Evolutionary conservation across 1,284 basidiomycete species (phyloP), one percentile per base, ranked within the genome.

Genomic region (Ceratobasidium sp.): DNA sequence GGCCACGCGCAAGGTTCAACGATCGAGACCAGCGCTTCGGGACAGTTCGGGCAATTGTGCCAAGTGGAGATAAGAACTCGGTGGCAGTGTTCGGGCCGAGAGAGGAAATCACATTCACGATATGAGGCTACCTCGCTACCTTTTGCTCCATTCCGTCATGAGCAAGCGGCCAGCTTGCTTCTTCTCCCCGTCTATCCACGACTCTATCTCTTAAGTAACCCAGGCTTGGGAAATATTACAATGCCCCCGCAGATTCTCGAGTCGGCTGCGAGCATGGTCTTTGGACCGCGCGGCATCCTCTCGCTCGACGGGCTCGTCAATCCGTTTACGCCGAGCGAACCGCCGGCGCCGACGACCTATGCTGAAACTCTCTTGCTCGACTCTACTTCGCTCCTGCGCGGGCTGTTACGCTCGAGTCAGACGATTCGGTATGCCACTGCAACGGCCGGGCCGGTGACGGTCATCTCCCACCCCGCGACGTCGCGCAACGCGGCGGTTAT

Each of bases 261-360:
- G 15, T 20, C 28, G 1, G 20, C 61, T 6, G 28, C 58, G 23
- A 51, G 28, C 28, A 60, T 66, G 61, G 51, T 76, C 18, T 7
- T 61, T 15, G 72, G 72, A 1, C 63, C 72, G 1, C 28, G 39
- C 39, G 72, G 72, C n/a, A 76, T 76, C 60, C 61, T 76, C 46
- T 66, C 72, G 44, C 49, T 76, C 63, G 72, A 64, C 33, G 71
- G 56, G 23, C 72, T 76, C 49, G 60, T 76, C 44, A 76, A 76
- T 49, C 72, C 72, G n/a, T 76, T 76, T 44, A 46, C 51, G 20
- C 51, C 72, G 61, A 64, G 60, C 46, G 61, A 76, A 20, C 72
- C 72, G 10, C 49, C 72, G 23, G 61, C 61, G 72, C 72, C 72
- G 72, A 66, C 71, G 49, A 56, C 72, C 2, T 76, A 66, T 66